Evolutionary conservation across 768 basidiomycete species (phyloP).

Genomic region (Boletus reticuloceps): DNA sequence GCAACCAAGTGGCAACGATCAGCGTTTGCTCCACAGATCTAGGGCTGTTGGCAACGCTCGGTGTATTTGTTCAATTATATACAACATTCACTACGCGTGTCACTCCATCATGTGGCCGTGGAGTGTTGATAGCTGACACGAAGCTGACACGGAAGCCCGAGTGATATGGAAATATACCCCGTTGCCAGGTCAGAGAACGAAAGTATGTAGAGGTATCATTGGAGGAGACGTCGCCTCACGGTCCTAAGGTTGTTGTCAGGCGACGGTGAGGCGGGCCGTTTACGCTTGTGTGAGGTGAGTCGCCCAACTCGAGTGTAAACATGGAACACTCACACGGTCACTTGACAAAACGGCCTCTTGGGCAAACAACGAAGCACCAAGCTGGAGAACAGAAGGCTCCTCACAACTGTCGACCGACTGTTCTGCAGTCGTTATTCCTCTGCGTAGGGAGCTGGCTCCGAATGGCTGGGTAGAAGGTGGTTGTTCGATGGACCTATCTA

Average conservation of each 20-base stretch:
- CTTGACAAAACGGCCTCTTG: slow-evolving; percentile 7
- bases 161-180: no score
- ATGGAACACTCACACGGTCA: slow-evolving; percentile 10
- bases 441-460: slow-evolving; percentile 36
- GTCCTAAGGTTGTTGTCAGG: not conserved
- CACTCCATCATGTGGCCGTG: no score
- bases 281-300: slow-evolving; percentile 9
- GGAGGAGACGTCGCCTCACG: slow-evolving; percentile 12
- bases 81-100: no score
- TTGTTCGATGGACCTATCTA: not conserved
- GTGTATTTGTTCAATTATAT: no score
- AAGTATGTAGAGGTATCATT: not conserved
- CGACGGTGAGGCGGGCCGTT: slow-evolving; percentile 11
- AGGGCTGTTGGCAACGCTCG: not conserved
- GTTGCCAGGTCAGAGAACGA: no score
- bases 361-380: slow-evolving; percentile 16
- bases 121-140: no score
- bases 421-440: not conserved
- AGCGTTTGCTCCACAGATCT: slow-evolving; percentile 3
- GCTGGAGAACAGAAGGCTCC: no score
- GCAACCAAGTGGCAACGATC: not conserved
- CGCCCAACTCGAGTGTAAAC: not conserved
- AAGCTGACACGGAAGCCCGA: no score
- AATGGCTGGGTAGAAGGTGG: slow-evolving; percentile 40
- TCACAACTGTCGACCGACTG: not conserved